Evolutionary conservation across 176 grass and related monocot species (phyloP), one percentile per base, ranked within the genome.

Genomic region (Metroxylon sagu): DNA sequence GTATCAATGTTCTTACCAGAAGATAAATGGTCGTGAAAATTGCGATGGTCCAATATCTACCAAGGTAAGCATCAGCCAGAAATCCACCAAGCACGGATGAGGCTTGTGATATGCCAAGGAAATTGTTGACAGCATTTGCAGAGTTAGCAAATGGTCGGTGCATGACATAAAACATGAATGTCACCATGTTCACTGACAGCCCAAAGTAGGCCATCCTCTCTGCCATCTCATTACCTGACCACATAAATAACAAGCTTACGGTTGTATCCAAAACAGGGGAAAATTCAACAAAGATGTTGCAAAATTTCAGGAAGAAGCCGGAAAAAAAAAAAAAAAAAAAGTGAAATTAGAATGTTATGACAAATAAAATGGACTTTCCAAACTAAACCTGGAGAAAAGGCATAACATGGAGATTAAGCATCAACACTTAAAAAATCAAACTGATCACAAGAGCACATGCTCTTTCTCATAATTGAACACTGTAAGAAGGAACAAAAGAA

Each of bases 131-230:
- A 5, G 80, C 73, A 70, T 77, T 71, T 35, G 91, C 91, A 19
- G 91, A 90, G 71, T 52, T 63, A 1, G 74, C 26, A 75, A 95
- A 95, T 3, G 91, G 83, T 0, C 77, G 74, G 80, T 95, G 91
- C 91, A 95, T 95, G 14, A 90, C 43, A 53, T 90, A 84, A 71
- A 95, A 95, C 82, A 95, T 83, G 82, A 95, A 95, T 43, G 81
- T 51, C 2, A 95, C 83, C 91, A 96, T 96, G 72, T 96, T 96
- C 26, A 96, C 86, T 23, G 83, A 79, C 2, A 96, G 75, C 4
- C 91, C 91, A 62, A 74, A 96, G 81, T 96, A 96, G 48, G 91
- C 91, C 91, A 96, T 90, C 4, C 91, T 82, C 74, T 96, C 91
- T 8, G 86, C 91, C 83, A 84, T 85, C 74, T 96, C 91, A 65